Evolutionary conservation across 1,284 basidiomycete genomes (phyloP).

Genomic region (Vanrija sp.): DNA sequence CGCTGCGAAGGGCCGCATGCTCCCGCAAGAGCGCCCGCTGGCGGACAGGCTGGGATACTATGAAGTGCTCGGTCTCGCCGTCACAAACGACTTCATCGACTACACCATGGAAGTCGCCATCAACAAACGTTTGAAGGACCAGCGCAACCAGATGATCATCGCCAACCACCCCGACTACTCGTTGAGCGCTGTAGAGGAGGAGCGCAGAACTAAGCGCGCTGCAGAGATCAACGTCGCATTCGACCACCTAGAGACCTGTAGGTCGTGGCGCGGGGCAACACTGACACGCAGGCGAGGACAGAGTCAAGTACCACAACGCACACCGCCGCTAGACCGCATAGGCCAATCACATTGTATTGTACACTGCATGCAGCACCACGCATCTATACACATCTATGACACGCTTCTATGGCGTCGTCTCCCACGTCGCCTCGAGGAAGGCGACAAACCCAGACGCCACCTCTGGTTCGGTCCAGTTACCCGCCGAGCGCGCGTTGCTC

Average conservation of each 20-base stretch:
- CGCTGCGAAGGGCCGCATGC: neutral
- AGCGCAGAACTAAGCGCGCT: neutral
- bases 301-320: slow-evolving; percentile 1
- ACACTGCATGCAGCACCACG: neutral
- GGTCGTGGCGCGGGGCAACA: neutral
- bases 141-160: neutral
- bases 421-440: slow-evolving; percentile 66
- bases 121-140: slow-evolving; percentile 4
- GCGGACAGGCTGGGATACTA: slow-evolving; percentile 14
- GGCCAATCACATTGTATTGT: neutral
- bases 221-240: slow-evolving; percentile 12
- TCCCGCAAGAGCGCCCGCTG: neutral
- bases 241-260: slow-evolving; percentile 11
- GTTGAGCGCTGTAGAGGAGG: neutral
- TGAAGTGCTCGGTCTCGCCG: slow-evolving; percentile 5
- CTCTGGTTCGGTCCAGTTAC: slow-evolving; percentile 70
- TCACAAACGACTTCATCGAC: slow-evolving; percentile 3
- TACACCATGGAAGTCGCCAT: slow-evolving; percentile 1
- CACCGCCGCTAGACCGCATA: neutral
- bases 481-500: slow-evolving; percentile 73
- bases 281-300: slow-evolving; percentile 2
- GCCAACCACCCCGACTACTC: slow-evolving; percentile 14
- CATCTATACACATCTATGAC: neutral
- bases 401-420: slow-evolving; percentile 15
- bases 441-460: slow-evolving; percentile 69